These are phyloP conservation scores for Ilyonectria robusta DNA, from an alignment of 2,329 filamentous ascomycete species.

Conservation along the genomic window DNA sequence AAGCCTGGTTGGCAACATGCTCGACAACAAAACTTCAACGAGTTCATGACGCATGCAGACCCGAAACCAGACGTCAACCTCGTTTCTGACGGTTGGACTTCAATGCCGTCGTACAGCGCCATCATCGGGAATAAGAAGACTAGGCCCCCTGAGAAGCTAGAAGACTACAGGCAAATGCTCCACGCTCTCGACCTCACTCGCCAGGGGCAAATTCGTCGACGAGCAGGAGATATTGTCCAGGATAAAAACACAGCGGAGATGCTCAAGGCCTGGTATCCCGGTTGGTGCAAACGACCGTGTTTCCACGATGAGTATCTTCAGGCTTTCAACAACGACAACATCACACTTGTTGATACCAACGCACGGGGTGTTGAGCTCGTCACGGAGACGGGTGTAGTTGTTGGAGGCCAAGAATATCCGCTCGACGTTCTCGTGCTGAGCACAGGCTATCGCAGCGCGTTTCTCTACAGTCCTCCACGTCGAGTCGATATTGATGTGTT, in stretches of 20 bases:
- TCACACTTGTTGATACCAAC: slow-evolving; percentile 70
- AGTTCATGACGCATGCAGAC: not conserved
- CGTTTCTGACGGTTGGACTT: slow-evolving; percentile 5
- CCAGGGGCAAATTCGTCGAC: slow-evolving; percentile 4
- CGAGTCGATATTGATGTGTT: slow-evolving; percentile 47
- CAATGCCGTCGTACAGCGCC: not conserved
- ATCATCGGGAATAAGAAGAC: no score
- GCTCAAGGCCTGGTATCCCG: slow-evolving; percentile 72
- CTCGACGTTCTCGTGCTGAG: slow-evolving; percentile 26
- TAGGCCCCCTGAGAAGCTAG: not conserved
- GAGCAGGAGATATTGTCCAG: slow-evolving; percentile 54
- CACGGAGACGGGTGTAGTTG: slow-evolving; percentile 3
- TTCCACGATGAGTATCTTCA: slow-evolving; percentile 73
- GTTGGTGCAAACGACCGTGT: slow-evolving; percentile 74
- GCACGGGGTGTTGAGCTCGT: slow-evolving; percentile 10
- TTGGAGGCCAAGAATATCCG: slow-evolving; percentile 9
- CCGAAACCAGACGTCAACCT: not conserved
- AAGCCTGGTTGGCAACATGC: slow-evolving; percentile 59
- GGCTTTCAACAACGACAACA: slow-evolving; percentile 55
- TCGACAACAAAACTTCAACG: slow-evolving; percentile 1
- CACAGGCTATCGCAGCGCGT: slow-evolving; percentile 56
- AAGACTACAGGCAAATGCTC: not conserved
- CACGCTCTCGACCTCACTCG: not conserved
- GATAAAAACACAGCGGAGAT: slow-evolving; percentile 64
- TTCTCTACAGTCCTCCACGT: slow-evolving; percentile 48